Evolutionary conservation across 1,284 basidiomycete genomes (phyloP), one percentile per base, ranked within the genome.

Genomic region (Schizopora paradoxa): DNA sequence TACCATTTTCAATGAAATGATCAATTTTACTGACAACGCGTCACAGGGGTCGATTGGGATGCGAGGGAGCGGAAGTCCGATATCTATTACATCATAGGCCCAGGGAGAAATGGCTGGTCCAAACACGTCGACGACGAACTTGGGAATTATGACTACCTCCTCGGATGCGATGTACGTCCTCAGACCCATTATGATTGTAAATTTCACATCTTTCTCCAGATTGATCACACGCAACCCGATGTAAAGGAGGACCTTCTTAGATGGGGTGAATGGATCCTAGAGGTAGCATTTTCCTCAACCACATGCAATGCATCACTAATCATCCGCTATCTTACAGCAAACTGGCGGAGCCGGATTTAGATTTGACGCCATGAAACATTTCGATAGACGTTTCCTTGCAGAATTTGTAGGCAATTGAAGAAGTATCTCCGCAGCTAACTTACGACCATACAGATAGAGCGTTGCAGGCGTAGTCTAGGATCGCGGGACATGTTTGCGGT

Each of bases 341-440:
- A 91, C 87, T 1, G 84, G 83, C 4, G 87, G 82, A 7, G 69
- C 71, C 22, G 92, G 92, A 2, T 92, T 93, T 64, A 74, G 91
- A 35, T 74, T 94, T 28, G 92, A 94, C 57, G 92, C 91, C 8
- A 87, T 92, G 57, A 94, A 93, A 61, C 86, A 89, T 54, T 82
- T 86, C 48, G 85, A 89, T 59, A 66, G 72, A 47, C 65, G 66
- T 22, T 89, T 88, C 56, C 62, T 85, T 13, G 56, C 75, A 2
- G 68, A 74, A 39, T 88, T 85, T 64, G 86, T 88, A 52, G 61
- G 76, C 63, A 10, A 16, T 19, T 4, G 18, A 27, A 40, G 31
- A 8, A 31, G 19, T 22, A 45, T 35, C 7, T 40, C 18, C n/a
- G 25, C 18, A 28, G 14, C 21, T 32, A 34, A 31, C n/a, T 11